Conservation (phyloP, 495 filamentous ascomycete species). For the Penicillium macrosclerotiorum region DNA sequence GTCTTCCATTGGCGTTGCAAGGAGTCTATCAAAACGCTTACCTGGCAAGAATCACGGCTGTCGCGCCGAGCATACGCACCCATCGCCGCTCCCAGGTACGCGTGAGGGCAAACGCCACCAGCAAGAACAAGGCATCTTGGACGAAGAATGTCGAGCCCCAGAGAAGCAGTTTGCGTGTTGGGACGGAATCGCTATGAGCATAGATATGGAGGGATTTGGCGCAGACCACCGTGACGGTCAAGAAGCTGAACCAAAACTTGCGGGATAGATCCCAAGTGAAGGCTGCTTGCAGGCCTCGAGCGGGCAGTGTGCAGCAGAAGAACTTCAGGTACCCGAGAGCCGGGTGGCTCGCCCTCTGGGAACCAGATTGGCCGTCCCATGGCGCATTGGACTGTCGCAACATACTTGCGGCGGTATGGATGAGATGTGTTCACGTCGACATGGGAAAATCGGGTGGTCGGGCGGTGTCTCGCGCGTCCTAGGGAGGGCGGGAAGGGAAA, state of each 20-base stretch:
- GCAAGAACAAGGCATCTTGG: slow-evolving; percentile 22
- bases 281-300: slow-evolving; percentile 4
- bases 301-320: slow-evolving; percentile 16
- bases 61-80: slow-evolving; percentile 7
- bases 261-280: slow-evolving; percentile 14
- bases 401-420: slow-evolving; percentile 3
- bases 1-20: too few species aligned
- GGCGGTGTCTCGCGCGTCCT: not conserved
- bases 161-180: slow-evolving; percentile 10
- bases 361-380: too few species aligned
- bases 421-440: slow-evolving; percentile 2
- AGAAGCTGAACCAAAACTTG: slow-evolving; percentile 21
- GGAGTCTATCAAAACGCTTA: slow-evolving; percentile 8
- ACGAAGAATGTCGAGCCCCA: slow-evolving; percentile 32
- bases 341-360: too few species aligned
- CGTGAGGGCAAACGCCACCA: slow-evolving; percentile 13
- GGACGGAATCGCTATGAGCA: slow-evolving; percentile 24
- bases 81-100: slow-evolving; percentile 7
- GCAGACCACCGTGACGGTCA: slow-evolving; percentile 19
- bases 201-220: slow-evolving; percentile 30
- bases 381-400: slow-evolving; percentile 1
- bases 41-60: slow-evolving; percentile 11
- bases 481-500: not conserved
- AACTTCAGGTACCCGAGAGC: slow-evolving; percentile 2
- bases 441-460: too few species aligned